phyloP scores from a whole-genome alignment of 345 rosid species.

The Jatropha curcas region DNA sequence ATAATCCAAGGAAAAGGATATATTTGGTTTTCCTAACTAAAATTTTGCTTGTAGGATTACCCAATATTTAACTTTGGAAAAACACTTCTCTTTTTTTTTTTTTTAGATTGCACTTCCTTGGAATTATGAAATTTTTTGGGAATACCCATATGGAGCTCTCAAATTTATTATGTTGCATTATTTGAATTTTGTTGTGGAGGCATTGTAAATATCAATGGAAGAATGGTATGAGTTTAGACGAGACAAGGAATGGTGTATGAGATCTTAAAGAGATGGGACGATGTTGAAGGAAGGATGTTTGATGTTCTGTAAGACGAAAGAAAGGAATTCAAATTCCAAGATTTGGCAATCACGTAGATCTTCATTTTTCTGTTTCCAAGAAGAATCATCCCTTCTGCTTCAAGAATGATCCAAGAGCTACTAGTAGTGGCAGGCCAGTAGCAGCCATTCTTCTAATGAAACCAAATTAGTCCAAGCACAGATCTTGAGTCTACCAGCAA shows the following conservation, averaged over 20 bases:
- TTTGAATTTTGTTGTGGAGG: slow-evolving; percentile 11
- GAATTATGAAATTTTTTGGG: slow-evolving; percentile 14
- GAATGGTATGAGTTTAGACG: slow-evolving; percentile 21
- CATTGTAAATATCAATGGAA: slow-evolving; percentile 19
- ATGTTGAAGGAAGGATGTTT: slow-evolving; percentile 44
- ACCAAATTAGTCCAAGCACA: slow-evolving; percentile 37
- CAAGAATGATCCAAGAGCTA: slow-evolving; percentile 50
- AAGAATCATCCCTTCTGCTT: slow-evolving; percentile 40
- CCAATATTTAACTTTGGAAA: slow-evolving; percentile 1
- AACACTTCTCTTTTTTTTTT: not conserved
- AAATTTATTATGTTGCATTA: not conserved
- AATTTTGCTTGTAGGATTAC: not conserved
- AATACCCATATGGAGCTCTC: slow-evolving; percentile 2
- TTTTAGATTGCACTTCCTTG: not conserved
- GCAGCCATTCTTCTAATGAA: slow-evolving; percentile 25
- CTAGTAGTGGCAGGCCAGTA: slow-evolving; percentile 16
- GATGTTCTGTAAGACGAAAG: slow-evolving; percentile 41
- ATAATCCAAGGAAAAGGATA: slow-evolving; percentile 26
- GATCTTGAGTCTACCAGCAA: slow-evolving; percentile 78
- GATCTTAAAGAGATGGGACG: slow-evolving; percentile 49
- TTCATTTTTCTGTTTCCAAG: slow-evolving; percentile 32
- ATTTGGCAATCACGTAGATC: slow-evolving; percentile 16
- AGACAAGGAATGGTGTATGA: slow-evolving; percentile 27
- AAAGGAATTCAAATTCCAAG: slow-evolving; percentile 27
- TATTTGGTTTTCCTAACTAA: slow-evolving; percentile 10